Evolutionary conservation across 179 eudicot genomes (phyloP).

Genomic region (Silene coronaria): DNA sequence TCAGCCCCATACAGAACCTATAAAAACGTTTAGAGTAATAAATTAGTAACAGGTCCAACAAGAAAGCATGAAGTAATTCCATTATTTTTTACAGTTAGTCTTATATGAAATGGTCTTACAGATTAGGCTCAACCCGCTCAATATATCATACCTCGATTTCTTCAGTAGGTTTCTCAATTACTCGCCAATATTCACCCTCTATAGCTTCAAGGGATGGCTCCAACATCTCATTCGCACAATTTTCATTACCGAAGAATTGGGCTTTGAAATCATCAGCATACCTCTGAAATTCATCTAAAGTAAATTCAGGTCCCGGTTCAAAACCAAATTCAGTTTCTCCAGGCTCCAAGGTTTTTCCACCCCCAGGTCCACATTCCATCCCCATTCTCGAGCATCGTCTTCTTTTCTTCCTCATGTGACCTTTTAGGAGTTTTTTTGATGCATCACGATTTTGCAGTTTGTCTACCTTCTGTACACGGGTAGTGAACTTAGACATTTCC

Average conservation of each 20-base stretch:
- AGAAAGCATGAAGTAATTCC: not conserved
- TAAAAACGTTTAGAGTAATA: no score
- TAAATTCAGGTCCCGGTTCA: slow-evolving; percentile 93
- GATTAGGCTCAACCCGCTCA: not conserved
- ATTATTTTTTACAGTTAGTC: not conserved
- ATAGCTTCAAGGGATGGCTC: slow-evolving; percentile 69
- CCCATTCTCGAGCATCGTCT: slow-evolving; percentile 64
- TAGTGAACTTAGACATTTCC: slow-evolving; percentile 70
- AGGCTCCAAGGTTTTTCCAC: slow-evolving; percentile 27
- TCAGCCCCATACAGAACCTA: slow-evolving; percentile 99
- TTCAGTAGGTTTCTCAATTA: slow-evolving; percentile 89
- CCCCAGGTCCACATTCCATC: slow-evolving; percentile 32
- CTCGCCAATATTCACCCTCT: slow-evolving; percentile 98
- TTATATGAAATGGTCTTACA: no score
- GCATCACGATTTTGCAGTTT: slow-evolving; percentile 87
- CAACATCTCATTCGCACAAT: slow-evolving; percentile 35
- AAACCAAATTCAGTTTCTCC: slow-evolving; percentile 67
- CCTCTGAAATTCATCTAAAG: slow-evolving; percentile 72
- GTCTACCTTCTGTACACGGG: slow-evolving; percentile 85
- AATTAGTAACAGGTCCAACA: no score
- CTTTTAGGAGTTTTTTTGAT: slow-evolving; percentile 40
- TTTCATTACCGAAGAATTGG: slow-evolving; percentile 59
- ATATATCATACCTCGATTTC: slow-evolving; percentile 76
- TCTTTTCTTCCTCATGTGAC: slow-evolving; percentile 56
- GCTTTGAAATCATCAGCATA: slow-evolving; percentile 79